Evolutionary conservation across 2,329 filamentous ascomycete genomes (phyloP), one percentile per base, ranked within the genome.

Genomic region (Paecilomyces dactylethromorphus): DNA sequence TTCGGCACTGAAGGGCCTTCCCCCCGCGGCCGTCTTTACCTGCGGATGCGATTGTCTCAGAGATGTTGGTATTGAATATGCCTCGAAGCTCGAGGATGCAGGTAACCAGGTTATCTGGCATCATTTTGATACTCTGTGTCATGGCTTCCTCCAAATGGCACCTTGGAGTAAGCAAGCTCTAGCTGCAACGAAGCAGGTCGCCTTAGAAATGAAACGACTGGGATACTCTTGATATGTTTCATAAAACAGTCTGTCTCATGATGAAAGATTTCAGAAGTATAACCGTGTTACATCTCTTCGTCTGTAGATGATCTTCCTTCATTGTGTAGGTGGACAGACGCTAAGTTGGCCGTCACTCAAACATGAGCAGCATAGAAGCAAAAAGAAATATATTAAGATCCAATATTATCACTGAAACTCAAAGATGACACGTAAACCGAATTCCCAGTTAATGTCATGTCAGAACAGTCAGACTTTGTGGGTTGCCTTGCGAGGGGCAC

Each of bases 61-160:
- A 18, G 68, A 72, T 56, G 70, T 72, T 3, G 68, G 69, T 5
- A 65, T 71, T 5, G 70, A 72, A 55, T 71, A 68, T 57, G 68
- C 66, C 0, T 59, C 53, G 13, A 71, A 69, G 56, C 56, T 74
- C 32, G 54, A 69, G 35, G 60, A 69, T 52, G 70, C 68, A 3
- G 69, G 66, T 6, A 66, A 64, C 50, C 39, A 58, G 29, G 66
- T 72, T 12, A 55, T 54, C 0, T 72, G 68, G 68, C 56, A 62
- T 13, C 68, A 73, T 56, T 67, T 65, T 35, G 62, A 67, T 24
- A 56, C 55, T 1, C 53, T 73, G 49, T 68, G 66, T 7, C 65
- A 74, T 60, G 68, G 70, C 2, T 68, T 68, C 53, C 51, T 73
- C 54, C 69, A 73, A 55, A 68, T 71, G 62, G 66, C 66, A 7